Evolutionary conservation across 2,329 filamentous ascomycete genomes (phyloP).

Genomic region (Pezizomycotina sp.): DNA sequence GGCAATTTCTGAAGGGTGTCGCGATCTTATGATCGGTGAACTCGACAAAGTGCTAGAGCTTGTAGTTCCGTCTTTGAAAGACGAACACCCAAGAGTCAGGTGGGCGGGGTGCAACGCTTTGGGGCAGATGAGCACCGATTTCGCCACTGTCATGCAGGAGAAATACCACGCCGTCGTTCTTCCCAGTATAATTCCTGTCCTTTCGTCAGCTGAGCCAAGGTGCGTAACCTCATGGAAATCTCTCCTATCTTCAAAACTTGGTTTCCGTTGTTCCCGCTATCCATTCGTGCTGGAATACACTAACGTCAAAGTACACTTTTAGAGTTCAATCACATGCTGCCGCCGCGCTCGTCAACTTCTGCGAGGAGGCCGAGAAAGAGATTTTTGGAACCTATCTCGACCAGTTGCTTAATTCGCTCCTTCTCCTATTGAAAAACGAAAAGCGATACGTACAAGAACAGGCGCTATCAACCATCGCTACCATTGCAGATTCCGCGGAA

Average conservation of each 20-base stretch:
- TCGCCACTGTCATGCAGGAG: constrained; percentile 92
- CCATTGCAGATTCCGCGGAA: constrained; percentile 95
- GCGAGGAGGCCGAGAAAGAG: constrained; percentile 87
- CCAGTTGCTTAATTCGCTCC: constrained; percentile 65
- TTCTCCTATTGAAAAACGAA: constrained; percentile 72
- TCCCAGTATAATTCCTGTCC: constrained; percentile 78
- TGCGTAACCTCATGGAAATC: constrained; percentile 15
- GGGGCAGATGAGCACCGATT: constrained; percentile 99
- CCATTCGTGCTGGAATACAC: constrained; percentile 6
- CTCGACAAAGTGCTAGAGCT: constrained; percentile 85
- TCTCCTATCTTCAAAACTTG: no score
- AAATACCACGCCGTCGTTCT: constrained; percentile 82
- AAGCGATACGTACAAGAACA: constrained; percentile 97
- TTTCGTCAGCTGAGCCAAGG: constrained; percentile 66
- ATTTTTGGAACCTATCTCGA: constrained; percentile 88
- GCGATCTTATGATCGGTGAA: constrained; percentile 88
- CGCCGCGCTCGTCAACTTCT: constrained; percentile 97
- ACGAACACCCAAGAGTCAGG: constrained; percentile 81
- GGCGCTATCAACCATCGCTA: constrained; percentile 91
- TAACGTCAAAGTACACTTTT: neutral
- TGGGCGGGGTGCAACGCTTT: constrained; percentile 97
- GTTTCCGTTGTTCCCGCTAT: neutral
- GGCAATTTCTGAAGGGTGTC: constrained; percentile 91
- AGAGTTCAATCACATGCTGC: constrained; percentile 94
- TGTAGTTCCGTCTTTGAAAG: constrained; percentile 78